Evolutionary conservation across 2,329 filamentous ascomycete species (phyloP).

Genomic region (Aspergillus sclerotialis): DNA sequence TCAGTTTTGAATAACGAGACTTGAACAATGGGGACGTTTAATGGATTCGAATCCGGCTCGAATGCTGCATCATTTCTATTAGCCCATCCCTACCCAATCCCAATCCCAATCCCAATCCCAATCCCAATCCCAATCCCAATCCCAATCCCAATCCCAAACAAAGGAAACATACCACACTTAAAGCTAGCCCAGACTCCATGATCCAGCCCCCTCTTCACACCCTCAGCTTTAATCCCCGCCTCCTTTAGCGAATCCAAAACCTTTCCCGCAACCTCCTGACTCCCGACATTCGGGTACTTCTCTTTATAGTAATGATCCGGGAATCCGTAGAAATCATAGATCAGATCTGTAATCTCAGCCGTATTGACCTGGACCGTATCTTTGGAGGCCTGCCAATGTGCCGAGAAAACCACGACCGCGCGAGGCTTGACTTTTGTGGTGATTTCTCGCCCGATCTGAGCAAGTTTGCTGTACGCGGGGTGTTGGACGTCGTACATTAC

Average conservation of each 20-base stretch:
- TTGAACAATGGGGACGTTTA: slow-evolving; percentile 64
- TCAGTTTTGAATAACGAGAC: slow-evolving; percentile 62
- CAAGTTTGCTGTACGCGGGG: slow-evolving; percentile 58
- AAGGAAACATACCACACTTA: slow-evolving; percentile 39
- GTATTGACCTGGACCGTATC: slow-evolving; percentile 59
- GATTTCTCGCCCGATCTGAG: slow-evolving; percentile 62
- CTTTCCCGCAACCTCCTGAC: slow-evolving; percentile 51
- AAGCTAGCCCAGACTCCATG: slow-evolving; percentile 71
- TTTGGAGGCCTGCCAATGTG: slow-evolving; percentile 61
- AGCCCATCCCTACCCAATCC: neutral
- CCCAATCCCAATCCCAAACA: neutral
- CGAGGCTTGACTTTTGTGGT: slow-evolving; percentile 62
- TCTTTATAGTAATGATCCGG: slow-evolving; percentile 62
- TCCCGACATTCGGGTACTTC: slow-evolving; percentile 59
- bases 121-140: neutral
- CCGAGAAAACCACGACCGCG: slow-evolving; percentile 69
- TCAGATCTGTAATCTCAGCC: slow-evolving; percentile 56
- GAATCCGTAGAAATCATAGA: slow-evolving; percentile 72
- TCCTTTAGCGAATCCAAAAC: slow-evolving; percentile 50
- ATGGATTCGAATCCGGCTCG: slow-evolving; percentile 53
- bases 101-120: too few species aligned
- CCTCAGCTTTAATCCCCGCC: slow-evolving; percentile 54
- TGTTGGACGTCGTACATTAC: slow-evolving; percentile 64
- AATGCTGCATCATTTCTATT: slow-evolving; percentile 43
- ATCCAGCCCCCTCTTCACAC: slow-evolving; percentile 60